Percentiles rank a stretch among this genome's conserved stretches.
phyloP scores from a whole-genome alignment of 139 green algal species.

The Marvania coccoides region DNA sequence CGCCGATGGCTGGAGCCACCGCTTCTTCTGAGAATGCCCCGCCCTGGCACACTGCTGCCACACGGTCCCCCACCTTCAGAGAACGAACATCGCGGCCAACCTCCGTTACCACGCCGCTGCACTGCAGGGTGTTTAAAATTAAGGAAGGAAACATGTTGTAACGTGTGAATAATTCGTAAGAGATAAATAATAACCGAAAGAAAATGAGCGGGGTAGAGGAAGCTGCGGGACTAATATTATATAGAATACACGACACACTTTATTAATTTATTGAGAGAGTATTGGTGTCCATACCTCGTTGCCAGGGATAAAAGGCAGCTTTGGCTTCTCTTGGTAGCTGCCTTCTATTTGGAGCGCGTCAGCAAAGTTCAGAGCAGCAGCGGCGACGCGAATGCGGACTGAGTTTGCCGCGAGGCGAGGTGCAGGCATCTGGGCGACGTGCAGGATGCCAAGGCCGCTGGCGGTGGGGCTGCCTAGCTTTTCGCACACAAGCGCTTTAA shows the following conservation, averaged over 20 bases:
- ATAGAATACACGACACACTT: too few species aligned
- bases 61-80: constrained; percentile 60
- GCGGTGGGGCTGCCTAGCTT: constrained; percentile 37
- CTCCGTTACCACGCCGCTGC: constrained; percentile 56
- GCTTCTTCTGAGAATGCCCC: constrained; percentile 70
- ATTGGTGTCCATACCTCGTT: too few species aligned
- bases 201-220: too few species aligned
- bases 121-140: too few species aligned
- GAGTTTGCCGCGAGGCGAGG: constrained; percentile 7
- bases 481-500: constrained; percentile 48
- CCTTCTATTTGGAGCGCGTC: constrained; percentile 56
- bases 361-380: constrained; percentile 64
- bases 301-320: constrained; percentile 76
- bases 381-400: constrained; percentile 34
- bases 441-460: constrained; percentile 1
- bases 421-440: background rate
- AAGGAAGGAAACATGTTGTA: too few species aligned
- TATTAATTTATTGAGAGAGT: too few species aligned
- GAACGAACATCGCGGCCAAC: constrained; percentile 50
- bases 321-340: constrained; percentile 49
- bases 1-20: constrained; percentile 34
- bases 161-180: too few species aligned
- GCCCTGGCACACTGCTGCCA: constrained; percentile 43
- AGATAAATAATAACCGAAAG: too few species aligned
- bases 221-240: too few species aligned